phyloP scores from a whole-genome alignment of 2,329 filamentous ascomycete species.

The Thermochaetoides dissita region DNA sequence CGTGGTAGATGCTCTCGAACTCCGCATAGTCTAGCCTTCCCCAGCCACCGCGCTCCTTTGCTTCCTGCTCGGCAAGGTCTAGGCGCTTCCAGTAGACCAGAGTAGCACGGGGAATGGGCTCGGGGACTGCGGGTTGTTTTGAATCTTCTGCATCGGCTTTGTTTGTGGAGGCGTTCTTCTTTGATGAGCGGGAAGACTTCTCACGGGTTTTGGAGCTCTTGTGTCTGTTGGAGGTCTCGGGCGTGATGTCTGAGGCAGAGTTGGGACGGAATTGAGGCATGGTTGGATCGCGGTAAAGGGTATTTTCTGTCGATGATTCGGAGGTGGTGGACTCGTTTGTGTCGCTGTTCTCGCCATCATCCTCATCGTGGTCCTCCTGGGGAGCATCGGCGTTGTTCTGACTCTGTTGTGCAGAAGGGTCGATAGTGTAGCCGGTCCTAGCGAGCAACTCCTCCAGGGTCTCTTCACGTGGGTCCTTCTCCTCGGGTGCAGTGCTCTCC shows the following conservation, averaged over 20 bases:
- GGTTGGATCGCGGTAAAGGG: conserved; percentile 34
- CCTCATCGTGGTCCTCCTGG: conserved; percentile 9
- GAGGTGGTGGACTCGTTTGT: conserved; percentile 4
- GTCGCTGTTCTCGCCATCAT: conserved; percentile 5
- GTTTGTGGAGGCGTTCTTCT: neutral
- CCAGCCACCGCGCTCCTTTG: conserved; percentile 59
- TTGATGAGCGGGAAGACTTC: neutral
- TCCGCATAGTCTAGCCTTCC: conserved; percentile 67
- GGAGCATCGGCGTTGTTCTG: conserved; percentile 5
- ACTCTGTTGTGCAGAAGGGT: conserved; percentile 13
- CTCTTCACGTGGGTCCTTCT: conserved; percentile 13
- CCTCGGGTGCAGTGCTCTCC: conserved; percentile 1
- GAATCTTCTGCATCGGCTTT: neutral
- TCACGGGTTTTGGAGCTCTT: neutral
- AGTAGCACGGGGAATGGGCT: conserved; percentile 19
- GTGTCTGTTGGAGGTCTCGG: neutral
- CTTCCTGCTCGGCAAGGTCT: conserved; percentile 53
- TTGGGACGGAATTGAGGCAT: conserved; percentile 16
- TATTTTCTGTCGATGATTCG: conserved; percentile 5
- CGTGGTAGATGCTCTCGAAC: conserved; percentile 62
- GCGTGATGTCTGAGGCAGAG: neutral
- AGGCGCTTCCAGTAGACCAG: conserved; percentile 40
- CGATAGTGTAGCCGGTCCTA: conserved; percentile 31
- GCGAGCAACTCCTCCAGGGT: conserved; percentile 28
- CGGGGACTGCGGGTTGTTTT: neutral